Conservation (phyloP, 192 early-diverging fungal genomes). For the Spinellus fusiger region DNA sequence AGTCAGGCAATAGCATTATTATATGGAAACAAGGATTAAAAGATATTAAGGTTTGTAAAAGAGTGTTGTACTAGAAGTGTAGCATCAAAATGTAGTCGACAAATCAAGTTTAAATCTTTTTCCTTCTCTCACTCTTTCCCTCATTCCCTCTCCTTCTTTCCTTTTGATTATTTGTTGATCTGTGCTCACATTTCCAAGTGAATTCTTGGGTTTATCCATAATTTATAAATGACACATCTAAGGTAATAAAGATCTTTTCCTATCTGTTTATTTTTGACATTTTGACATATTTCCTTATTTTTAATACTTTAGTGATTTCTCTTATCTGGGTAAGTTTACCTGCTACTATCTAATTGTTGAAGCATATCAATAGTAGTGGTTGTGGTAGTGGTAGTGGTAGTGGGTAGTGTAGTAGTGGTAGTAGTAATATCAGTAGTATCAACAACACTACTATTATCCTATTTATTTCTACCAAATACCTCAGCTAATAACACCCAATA, state of each 20-base stretch:
- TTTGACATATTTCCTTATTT: not conserved
- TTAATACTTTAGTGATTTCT: conserved; percentile 18
- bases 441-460: too few species aligned
- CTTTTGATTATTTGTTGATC: conserved; percentile 1
- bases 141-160: not conserved
- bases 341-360: not conserved
- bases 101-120: not conserved
- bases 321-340: conserved; percentile 20
- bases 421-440: too few species aligned
- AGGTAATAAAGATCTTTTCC: conserved; percentile 5
- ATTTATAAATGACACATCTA: conserved; percentile 25
- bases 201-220: too few species aligned
- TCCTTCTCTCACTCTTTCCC: not conserved
- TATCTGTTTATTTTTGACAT: too few species aligned
- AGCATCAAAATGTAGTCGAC: not conserved
- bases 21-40: too few species aligned
- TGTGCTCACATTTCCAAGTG: not conserved
- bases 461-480: not conserved
- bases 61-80: too few species aligned
- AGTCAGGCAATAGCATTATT: too few species aligned
- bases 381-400: too few species aligned
- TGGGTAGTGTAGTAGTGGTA: too few species aligned
- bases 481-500: not conserved
- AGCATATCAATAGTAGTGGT: not conserved
- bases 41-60: too few species aligned